These are phyloP conservation scores for Hansenula anomala DNA, from an alignment of 1,139 yeast genomes.

Conservation along the genomic window DNA sequence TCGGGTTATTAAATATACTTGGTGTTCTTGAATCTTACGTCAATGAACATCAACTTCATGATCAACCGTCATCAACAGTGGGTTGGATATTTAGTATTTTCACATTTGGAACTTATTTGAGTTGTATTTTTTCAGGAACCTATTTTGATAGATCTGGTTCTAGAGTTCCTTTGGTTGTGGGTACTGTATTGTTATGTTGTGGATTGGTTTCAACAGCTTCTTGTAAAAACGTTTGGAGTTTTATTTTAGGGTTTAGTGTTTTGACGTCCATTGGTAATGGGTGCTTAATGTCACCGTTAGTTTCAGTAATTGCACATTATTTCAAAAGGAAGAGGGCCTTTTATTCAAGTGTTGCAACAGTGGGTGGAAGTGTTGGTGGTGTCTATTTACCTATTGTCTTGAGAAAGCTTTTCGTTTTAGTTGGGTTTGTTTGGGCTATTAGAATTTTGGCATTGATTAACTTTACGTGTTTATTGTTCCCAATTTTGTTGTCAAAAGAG, in stretches of 20 bases:
- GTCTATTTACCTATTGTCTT: conserved; percentile 58
- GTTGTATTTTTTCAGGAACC: conserved; percentile 56
- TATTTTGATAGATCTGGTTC: conserved; percentile 62
- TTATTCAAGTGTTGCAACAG: conserved; percentile 57
- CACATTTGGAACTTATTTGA: conserved; percentile 49
- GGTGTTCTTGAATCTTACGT: conserved; percentile 72
- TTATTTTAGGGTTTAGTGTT: conserved; percentile 52
- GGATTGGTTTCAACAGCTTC: conserved; percentile 57
- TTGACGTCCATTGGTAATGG: conserved; percentile 56
- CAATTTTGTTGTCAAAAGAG: conserved; percentile 14
- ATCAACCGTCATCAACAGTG: conserved; percentile 41
- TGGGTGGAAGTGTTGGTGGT: conserved; percentile 72
- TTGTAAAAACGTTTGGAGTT: conserved; percentile 50
- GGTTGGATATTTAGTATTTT: conserved; percentile 69
- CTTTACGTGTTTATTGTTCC: conserved; percentile 26
- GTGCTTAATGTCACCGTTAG: conserved; percentile 41
- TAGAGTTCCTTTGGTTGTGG: conserved; percentile 31
- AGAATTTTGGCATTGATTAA: conserved; percentile 47
- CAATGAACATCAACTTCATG: conserved; percentile 40
- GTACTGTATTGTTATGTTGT: conserved; percentile 32
- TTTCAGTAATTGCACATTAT: conserved; percentile 62
- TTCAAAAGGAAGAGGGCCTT: conserved; percentile 54
- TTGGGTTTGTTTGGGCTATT: conserved; percentile 59
- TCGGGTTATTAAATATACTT: conserved; percentile 62
- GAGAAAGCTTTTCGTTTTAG: conserved; percentile 40